Conservation (phyloP, 1,284 basidiomycete genomes). For the Entoloma clypeatum region DNA sequence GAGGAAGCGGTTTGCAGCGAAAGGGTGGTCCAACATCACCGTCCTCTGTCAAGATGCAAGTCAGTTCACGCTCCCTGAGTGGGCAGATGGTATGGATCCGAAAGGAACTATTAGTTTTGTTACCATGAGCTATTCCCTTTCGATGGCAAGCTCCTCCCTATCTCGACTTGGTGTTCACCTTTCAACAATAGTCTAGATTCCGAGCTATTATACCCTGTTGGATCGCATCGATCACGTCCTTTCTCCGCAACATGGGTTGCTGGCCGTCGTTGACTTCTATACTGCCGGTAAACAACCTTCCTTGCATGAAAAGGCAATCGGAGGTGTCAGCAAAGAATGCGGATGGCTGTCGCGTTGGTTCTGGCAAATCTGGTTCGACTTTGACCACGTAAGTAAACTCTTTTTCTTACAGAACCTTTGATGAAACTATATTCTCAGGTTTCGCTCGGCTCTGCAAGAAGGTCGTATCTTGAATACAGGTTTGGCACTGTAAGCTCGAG, state of each 20-base stretch:
- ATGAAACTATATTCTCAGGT: constrained; percentile 21
- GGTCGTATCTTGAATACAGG: constrained; percentile 79
- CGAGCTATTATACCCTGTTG: constrained; percentile 65
- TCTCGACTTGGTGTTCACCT: not conserved
- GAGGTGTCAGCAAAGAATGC: constrained; percentile 66
- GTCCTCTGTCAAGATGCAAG: constrained; percentile 76
- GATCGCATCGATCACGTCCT: constrained; percentile 73
- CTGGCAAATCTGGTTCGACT: constrained; percentile 81
- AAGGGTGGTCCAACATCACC: constrained; percentile 74
- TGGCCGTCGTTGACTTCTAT: constrained; percentile 81
- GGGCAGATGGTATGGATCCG: constrained; percentile 47
- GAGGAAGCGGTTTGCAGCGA: constrained; percentile 60
- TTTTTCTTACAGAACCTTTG: not conserved
- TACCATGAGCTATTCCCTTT: constrained; percentile 71
- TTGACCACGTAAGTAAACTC: constrained; percentile 63
- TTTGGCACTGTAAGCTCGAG: constrained; percentile 58
- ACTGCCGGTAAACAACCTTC: constrained; percentile 60
- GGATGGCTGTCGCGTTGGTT: constrained; percentile 78
- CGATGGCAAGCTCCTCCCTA: constrained; percentile 47
- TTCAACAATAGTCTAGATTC: constrained; percentile 44
- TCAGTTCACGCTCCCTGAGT: constrained; percentile 64
- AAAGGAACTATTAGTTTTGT: constrained; percentile 58
- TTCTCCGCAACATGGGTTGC: constrained; percentile 59
- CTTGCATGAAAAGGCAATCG: constrained; percentile 63
- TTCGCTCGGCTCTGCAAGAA: constrained; percentile 58